Conservation (phyloP, 1,139 yeast species). For the Saccharomyces hybrid region DNA sequence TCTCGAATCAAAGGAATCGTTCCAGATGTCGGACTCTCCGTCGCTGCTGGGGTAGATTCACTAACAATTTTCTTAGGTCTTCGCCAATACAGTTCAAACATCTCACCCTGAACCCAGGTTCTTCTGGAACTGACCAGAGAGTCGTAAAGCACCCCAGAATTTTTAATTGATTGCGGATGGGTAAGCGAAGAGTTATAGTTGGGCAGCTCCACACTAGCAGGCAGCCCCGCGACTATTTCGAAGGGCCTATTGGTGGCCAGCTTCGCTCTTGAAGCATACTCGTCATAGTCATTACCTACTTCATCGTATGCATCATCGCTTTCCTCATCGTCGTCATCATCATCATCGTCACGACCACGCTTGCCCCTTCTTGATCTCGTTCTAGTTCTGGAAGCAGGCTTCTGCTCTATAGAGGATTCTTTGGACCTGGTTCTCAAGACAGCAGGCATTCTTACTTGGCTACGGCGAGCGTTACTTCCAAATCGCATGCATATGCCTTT, state of each 20-base stretch:
- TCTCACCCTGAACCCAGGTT: conserved; percentile 60
- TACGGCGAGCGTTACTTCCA: neutral
- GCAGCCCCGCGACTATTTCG: conserved; percentile 60
- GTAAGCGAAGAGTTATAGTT: conserved; percentile 42
- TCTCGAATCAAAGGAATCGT: conserved; percentile 48
- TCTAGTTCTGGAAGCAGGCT: neutral
- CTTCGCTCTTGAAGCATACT: neutral
- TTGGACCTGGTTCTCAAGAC: neutral
- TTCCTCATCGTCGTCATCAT: conserved; percentile 1
- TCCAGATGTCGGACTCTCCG: conserved; percentile 36
- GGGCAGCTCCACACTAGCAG: conserved; percentile 63
- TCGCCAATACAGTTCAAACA: conserved; percentile 80
- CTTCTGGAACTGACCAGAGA: conserved; percentile 70
- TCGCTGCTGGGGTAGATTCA: conserved; percentile 18
- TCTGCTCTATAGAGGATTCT: neutral
- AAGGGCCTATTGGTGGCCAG: conserved; percentile 19
- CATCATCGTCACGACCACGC: neutral
- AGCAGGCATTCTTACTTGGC: neutral
- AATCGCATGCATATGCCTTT: neutral
- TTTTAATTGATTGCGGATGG: conserved; percentile 63
- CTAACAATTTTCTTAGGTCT: conserved; percentile 30
- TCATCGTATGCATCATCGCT: neutral
- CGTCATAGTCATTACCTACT: neutral
- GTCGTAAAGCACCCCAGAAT: conserved; percentile 62
- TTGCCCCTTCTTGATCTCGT: neutral